Evolutionary conservation across 129 eudicot species (phyloP).

Genomic region (Artemisia annua): DNA sequence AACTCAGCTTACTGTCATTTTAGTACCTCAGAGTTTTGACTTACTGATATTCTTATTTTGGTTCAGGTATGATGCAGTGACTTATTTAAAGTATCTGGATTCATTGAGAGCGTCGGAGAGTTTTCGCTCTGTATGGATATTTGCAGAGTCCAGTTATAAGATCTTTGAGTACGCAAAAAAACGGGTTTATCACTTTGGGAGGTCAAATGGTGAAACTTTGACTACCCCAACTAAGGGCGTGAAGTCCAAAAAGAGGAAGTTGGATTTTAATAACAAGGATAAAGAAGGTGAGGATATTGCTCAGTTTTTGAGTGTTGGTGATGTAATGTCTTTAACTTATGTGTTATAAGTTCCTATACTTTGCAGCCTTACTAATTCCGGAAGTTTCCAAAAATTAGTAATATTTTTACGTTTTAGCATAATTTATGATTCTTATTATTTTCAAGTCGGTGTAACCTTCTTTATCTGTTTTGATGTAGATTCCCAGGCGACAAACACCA

Average conservation of each 20-base stretch:
- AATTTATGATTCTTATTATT: conserved; percentile 2
- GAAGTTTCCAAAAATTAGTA: not conserved
- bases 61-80: conserved; percentile 92
- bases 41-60: conserved; percentile 8
- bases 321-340: not conserved
- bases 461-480: conserved; percentile 33
- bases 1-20: not conserved
- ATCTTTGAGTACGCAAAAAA: conserved; percentile 92
- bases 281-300: conserved; percentile 42
- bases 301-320: not conserved
- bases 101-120: conserved; percentile 97
- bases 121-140: conserved; percentile 97
- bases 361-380: conserved; percentile 11
- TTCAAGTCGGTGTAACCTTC: conserved; percentile 4
- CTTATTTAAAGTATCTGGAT: conserved; percentile 93
- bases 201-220: conserved; percentile 48
- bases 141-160: conserved; percentile 96
- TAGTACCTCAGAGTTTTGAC: not conserved
- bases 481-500: conserved; percentile 36
- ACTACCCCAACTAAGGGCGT: conserved; percentile 34
- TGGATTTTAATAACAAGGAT: conserved; percentile 47
- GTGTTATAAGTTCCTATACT: not conserved
- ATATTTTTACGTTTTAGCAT: not conserved
- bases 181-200: conserved; percentile 76
- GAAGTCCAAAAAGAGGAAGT: conserved; percentile 67